Evolutionary conservation across 495 filamentous ascomycete genomes (phyloP).

Genomic region (Massariosphaeria phaeospora): DNA sequence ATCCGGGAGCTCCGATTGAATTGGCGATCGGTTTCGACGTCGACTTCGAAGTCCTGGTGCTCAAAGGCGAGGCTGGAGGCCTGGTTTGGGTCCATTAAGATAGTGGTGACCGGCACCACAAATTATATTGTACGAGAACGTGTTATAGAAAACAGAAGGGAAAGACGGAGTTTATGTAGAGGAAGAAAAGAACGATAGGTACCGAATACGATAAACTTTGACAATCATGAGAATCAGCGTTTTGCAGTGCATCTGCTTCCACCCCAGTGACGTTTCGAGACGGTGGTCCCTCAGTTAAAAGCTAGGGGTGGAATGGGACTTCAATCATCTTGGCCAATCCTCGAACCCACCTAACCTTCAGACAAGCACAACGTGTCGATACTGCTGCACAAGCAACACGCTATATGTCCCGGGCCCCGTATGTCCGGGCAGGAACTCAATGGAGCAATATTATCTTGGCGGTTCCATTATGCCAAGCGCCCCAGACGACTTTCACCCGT

Average conservation of each 20-base stretch:
- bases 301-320: slow-evolving; percentile 14
- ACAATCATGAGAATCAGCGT: neutral
- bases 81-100: slow-evolving; percentile 23
- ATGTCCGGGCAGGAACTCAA: neutral
- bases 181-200: neutral
- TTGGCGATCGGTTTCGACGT: slow-evolving; percentile 4
- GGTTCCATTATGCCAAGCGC: no score
- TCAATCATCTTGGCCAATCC: slow-evolving; percentile 11
- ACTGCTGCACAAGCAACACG: neutral
- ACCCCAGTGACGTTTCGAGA: no score
- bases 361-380: slow-evolving; percentile 2
- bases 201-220: no score
- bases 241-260: neutral
- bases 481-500: no score
- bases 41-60: slow-evolving; percentile 2
- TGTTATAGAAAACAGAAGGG: slow-evolving; percentile 1
- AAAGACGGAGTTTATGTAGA: neutral
- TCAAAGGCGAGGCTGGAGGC: slow-evolving; percentile 7
- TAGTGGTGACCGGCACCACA: slow-evolving; percentile 18
- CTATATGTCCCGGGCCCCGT: slow-evolving; percentile 2
- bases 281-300: neutral
- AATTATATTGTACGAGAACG: slow-evolving; percentile 1
- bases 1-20: slow-evolving; percentile 4
- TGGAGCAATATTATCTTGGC: neutral
- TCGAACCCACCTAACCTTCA: slow-evolving; percentile 21